Evolutionary conservation across 2,329 filamentous ascomycete species (phyloP).

Genomic region (Nannizzia gypsea): DNA sequence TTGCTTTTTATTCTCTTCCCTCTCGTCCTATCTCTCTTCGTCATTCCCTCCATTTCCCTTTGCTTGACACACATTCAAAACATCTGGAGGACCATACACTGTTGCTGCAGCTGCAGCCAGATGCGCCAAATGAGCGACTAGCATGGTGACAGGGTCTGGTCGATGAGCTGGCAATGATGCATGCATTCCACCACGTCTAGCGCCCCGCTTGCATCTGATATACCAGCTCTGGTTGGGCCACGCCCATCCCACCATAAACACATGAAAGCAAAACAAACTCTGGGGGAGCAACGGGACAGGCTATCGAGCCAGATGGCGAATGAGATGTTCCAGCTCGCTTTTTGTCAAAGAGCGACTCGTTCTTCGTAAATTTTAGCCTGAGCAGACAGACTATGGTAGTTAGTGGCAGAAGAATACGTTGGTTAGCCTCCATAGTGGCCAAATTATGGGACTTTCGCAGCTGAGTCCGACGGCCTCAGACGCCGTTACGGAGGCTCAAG

Average conservation of each 20-base stretch:
- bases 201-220: conserved; percentile 4
- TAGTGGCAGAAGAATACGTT: neutral
- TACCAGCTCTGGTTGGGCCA: neutral
- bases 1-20: neutral
- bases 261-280: conserved; percentile 5
- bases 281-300: neutral
- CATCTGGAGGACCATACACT: neutral
- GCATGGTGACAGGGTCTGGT: conserved; percentile 11
- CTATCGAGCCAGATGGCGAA: neutral
- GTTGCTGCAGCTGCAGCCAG: conserved; percentile 5
- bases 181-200: conserved; percentile 12
- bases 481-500: neutral
- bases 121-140: conserved; percentile 12
- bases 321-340: neutral
- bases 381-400: neutral
- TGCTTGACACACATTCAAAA: neutral
- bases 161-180: conserved; percentile 20
- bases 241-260: conserved; percentile 4
- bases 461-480: neutral
- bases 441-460: neutral
- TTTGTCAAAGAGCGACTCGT: neutral
- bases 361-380: neutral
- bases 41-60: neutral
- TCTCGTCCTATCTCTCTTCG: neutral
- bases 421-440: neutral